Evolutionary conservation across 2,329 filamentous ascomycete genomes (phyloP).

Genomic region (Aspergillus costaricaensis): DNA sequence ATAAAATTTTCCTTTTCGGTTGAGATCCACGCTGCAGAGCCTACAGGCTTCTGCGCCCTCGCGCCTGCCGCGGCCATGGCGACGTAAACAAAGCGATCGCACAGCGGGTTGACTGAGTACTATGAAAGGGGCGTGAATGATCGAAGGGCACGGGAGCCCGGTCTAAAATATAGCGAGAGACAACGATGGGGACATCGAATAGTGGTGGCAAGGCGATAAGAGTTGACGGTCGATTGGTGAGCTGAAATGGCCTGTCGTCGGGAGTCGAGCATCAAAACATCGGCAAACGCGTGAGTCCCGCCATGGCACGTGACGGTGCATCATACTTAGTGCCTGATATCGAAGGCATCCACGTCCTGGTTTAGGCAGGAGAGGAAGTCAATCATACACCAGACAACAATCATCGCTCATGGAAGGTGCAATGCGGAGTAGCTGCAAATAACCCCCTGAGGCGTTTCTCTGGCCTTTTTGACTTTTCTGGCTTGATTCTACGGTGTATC

Average conservation of each 20-base stretch:
- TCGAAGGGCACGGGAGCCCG: constrained; percentile 12
- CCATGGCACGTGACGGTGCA: constrained; percentile 21
- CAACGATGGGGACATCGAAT: constrained; percentile 18
- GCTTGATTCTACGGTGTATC: background rate
- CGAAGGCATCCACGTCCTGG: background rate
- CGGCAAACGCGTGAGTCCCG: constrained; percentile 20
- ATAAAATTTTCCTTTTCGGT: constrained; percentile 79
- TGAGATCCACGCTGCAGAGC: constrained; percentile 80
- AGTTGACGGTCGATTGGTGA: constrained; percentile 11
- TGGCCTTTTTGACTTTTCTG: background rate
- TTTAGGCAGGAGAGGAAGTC: background rate
- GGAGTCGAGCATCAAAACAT: constrained; percentile 25
- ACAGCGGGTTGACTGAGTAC: constrained; percentile 1
- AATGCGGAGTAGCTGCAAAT: background rate
- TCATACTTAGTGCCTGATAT: constrained; percentile 7
- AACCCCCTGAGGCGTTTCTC: background rate
- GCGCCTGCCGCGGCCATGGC: constrained; percentile 40
- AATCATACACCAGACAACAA: background rate
- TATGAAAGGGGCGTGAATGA: background rate
- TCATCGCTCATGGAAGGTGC: background rate
- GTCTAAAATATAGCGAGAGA: background rate
- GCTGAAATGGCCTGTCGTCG: constrained; percentile 19
- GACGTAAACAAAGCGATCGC: constrained; percentile 41
- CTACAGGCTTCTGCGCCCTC: constrained; percentile 60
- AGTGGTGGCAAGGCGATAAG: constrained; percentile 7